Percentiles rank a stretch among this genome's conserved stretches.
Evolutionary conservation across 768 basidiomycete species (phyloP).

Genomic region (Boletus insuetus): DNA sequence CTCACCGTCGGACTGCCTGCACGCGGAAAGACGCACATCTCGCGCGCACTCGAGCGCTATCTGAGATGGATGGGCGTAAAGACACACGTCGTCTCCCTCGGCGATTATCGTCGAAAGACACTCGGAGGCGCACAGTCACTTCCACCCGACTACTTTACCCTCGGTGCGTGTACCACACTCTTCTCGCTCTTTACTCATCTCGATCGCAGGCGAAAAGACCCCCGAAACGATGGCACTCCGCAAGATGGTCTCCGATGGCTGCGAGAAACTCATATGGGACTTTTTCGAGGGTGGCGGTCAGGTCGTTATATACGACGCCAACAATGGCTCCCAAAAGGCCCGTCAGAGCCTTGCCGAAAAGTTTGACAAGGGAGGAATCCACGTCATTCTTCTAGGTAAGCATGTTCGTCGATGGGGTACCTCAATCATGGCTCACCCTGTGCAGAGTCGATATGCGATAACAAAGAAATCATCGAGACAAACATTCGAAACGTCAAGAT

Average conservation of each 20-base stretch:
- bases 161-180: conserved; percentile 45
- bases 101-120: conserved; percentile 89
- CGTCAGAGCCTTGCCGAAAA: conserved; percentile 76
- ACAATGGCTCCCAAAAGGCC: conserved; percentile 74
- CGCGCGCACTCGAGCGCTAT: conserved; percentile 93
- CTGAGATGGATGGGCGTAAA: conserved; percentile 98
- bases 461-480: conserved; percentile 86
- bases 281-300: conserved; percentile 88
- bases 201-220: conserved; percentile 65
- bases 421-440: conserved; percentile 4
- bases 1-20: conserved; percentile 92
- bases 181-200: background rate
- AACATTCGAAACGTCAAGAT: conserved; percentile 98
- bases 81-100: conserved; percentile 90
- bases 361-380: conserved; percentile 83
- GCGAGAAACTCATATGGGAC: conserved; percentile 85
- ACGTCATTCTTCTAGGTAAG: conserved; percentile 90
- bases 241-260: conserved; percentile 70
- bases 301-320: conserved; percentile 98
- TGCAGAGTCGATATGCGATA: conserved; percentile 87
- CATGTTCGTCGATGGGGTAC: background rate
- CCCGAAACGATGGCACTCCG: conserved; percentile 78
- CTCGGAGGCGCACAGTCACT: conserved; percentile 86
- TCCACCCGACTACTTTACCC: conserved; percentile 89
- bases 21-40: conserved; percentile 95